These are phyloP conservation scores for Patellifolia procumbens DNA, from an alignment of 179 eudicot species.

Conservation along the genomic window DNA sequence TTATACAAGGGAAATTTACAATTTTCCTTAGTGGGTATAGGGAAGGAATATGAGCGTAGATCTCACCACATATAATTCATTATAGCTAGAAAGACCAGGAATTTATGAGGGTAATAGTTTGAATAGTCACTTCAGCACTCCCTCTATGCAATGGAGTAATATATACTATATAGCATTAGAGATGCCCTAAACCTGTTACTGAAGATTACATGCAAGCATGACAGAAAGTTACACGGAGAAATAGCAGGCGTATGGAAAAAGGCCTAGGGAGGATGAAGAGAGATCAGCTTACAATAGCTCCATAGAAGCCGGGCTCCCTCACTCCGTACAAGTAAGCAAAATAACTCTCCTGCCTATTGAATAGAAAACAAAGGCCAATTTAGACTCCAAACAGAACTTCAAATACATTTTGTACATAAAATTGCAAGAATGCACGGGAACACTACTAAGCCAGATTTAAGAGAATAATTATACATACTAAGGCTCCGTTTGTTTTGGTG, in stretches of 20 bases:
- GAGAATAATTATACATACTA: no score
- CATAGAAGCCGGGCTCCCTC: constrained; percentile 92
- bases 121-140: no score
- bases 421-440: neutral
- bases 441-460: neutral
- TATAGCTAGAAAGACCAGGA: neutral
- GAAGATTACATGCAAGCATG: neutral
- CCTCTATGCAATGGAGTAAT: neutral
- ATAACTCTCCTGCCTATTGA: constrained; percentile 90
- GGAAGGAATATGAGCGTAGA: neutral
- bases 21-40: neutral
- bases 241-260: neutral
- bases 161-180: no score
- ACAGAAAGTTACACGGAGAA: neutral
- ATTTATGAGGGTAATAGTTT: neutral
- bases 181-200: no score
- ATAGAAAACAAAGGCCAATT: constrained; percentile 18
- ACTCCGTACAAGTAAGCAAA: constrained; percentile 98
- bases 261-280: constrained; percentile 1
- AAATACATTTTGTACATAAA: neutral
- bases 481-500: no score
- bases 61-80: neutral
- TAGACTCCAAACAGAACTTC: constrained; percentile 9
- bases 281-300: constrained; percentile 82
- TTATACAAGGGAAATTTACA: no score